Evolutionary conservation across 148 eudicot species (phyloP).

Genomic region (Silene latifolia): DNA sequence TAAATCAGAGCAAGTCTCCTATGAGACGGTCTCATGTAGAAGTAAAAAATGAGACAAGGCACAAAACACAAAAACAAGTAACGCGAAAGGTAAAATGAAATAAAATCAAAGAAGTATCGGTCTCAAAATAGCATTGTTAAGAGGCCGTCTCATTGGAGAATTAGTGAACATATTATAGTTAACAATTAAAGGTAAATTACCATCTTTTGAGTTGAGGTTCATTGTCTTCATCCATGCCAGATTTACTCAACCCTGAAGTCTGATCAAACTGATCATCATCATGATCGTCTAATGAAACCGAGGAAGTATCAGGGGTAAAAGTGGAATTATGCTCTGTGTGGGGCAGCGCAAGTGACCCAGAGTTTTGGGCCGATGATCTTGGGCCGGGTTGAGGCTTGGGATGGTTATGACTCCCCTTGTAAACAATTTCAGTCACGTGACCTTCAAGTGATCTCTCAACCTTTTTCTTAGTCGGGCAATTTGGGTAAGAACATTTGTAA

Average conservation of each 20-base stretch:
- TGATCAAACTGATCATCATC: conserved; percentile 54
- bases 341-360: too few species aligned
- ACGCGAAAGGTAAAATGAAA: too few species aligned
- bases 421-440: conserved; percentile 63
- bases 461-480: conserved; percentile 74
- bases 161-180: too few species aligned
- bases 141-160: too few species aligned
- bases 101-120: too few species aligned
- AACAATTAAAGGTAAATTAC: conserved; percentile 23
- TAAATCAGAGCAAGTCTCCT: too few species aligned
- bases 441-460: conserved; percentile 62
- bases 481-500: conserved; percentile 67
- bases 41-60: too few species aligned
- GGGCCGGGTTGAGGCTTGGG: conserved; percentile 63
- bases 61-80: too few species aligned
- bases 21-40: too few species aligned
- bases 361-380: conserved; percentile 22
- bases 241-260: conserved; percentile 49
- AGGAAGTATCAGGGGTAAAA: conserved; percentile 62
- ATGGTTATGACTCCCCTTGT: conserved; percentile 76
- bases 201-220: conserved; percentile 70
- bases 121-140: too few species aligned
- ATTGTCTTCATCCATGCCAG: conserved; percentile 47
- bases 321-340: conserved; percentile 11
- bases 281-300: conserved; percentile 54